Percentiles rank a stretch among this genome's conserved stretches.
phyloP scores from a whole-genome alignment of 2,329 filamentous ascomycete genomes.

The Orbilia ellipsospora region DNA sequence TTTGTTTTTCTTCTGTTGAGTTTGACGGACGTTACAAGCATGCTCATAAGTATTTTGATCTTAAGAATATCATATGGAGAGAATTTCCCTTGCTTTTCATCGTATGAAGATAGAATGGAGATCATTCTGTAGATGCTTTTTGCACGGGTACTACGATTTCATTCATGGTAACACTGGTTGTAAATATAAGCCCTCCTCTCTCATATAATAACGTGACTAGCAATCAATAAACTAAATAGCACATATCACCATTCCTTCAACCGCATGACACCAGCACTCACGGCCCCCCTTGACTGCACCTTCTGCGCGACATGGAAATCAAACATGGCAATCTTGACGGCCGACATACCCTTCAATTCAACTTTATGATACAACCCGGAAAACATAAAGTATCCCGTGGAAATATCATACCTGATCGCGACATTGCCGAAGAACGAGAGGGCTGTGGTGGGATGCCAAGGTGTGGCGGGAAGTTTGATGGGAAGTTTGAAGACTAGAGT shows the following conservation, averaged over 20 bases:
- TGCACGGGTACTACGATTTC: neutral
- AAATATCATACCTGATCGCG: conserved; percentile 17
- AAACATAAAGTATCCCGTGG: conserved; percentile 15
- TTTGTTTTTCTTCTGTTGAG: neutral
- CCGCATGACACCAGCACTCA: neutral
- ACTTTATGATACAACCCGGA: conserved; percentile 38
- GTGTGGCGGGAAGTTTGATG: conserved; percentile 1
- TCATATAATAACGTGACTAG: too few species aligned
- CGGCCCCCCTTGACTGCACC: neutral
- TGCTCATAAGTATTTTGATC: too few species aligned
- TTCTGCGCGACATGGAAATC: conserved; percentile 15
- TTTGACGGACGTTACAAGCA: neutral
- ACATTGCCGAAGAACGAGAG: conserved; percentile 26
- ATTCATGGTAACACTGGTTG: too few species aligned
- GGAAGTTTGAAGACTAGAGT: conserved; percentile 19
- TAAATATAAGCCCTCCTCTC: too few species aligned
- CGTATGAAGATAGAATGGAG: too few species aligned
- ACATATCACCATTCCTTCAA: conserved; percentile 1
- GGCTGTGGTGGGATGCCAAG: neutral
- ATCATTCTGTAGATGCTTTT: too few species aligned
- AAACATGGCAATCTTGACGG: neutral
- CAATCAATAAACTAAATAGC: too few species aligned
- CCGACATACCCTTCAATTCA: neutral
- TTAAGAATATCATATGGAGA: too few species aligned
- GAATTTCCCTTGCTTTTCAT: too few species aligned